Conservation (phyloP, 306 rosid species). For the Carpinus fangiana region DNA sequence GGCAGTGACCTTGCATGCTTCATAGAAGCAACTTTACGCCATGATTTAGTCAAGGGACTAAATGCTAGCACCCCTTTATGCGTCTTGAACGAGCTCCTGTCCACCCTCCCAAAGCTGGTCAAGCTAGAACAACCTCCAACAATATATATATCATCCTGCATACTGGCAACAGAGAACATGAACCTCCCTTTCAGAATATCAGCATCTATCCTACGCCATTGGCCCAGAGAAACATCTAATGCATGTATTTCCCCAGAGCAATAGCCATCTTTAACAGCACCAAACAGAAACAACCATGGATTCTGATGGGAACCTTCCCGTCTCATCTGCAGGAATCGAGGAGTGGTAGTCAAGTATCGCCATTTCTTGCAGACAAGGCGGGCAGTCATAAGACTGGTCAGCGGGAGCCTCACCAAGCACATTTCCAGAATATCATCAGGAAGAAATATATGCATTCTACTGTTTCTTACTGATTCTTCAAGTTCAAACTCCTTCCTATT, state of each 20-base stretch:
- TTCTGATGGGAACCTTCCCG: slow-evolving; percentile 75
- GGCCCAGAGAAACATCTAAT: slow-evolving; percentile 71
- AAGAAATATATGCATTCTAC: slow-evolving; percentile 79
- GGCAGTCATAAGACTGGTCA: slow-evolving; percentile 86
- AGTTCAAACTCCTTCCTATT: slow-evolving; percentile 57
- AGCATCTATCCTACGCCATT: slow-evolving; percentile 89
- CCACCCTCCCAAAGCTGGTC: slow-evolving; percentile 82
- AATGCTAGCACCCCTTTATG: slow-evolving; percentile 86
- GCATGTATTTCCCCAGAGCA: slow-evolving; percentile 95
- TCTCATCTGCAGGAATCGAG: slow-evolving; percentile 88
- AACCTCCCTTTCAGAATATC: slow-evolving; percentile 82
- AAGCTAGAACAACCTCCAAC: slow-evolving; percentile 98
- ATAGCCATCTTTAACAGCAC: slow-evolving; percentile 87
- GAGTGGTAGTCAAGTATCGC: slow-evolving; percentile 77
- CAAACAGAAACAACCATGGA: slow-evolving; percentile 93
- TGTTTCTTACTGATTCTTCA: slow-evolving; percentile 55
- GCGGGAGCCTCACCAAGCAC: slow-evolving; percentile 94
- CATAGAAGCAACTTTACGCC: slow-evolving; percentile 92
- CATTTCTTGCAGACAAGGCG: slow-evolving; percentile 98
- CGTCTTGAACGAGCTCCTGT: slow-evolving; percentile 89
- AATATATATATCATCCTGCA: slow-evolving; percentile 78
- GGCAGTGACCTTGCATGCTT: slow-evolving; percentile 85
- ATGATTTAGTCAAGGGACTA: slow-evolving; percentile 86
- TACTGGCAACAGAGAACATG: slow-evolving; percentile 80
- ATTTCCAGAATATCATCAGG: slow-evolving; percentile 95